phyloP scores from a whole-genome alignment of 73 alveolate genomes.

The Blepharisma stoltei region DNA sequence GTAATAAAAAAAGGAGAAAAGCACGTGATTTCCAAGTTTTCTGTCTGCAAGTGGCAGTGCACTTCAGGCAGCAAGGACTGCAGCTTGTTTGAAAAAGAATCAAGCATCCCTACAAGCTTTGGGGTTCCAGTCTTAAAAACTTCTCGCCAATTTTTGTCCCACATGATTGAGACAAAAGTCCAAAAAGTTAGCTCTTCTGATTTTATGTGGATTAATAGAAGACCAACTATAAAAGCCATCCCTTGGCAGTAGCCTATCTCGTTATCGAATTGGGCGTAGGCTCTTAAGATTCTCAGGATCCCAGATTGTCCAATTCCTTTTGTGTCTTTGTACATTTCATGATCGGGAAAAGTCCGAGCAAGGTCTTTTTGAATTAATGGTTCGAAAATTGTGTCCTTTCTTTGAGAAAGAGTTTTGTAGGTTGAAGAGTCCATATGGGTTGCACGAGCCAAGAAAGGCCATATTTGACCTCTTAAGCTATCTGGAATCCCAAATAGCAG shows the following conservation, averaged over 20 bases:
- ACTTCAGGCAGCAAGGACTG: not conserved
- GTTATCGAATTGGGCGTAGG: conserved; percentile 48
- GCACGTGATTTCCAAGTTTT: not conserved
- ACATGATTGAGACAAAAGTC: conserved; percentile 42
- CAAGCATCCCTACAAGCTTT: not conserved
- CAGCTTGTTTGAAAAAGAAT: not conserved
- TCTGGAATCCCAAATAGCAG: conserved; percentile 19
- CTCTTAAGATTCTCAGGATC: conserved; percentile 40
- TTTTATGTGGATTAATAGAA: conserved; percentile 40
- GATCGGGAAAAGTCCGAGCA: conserved; percentile 30
- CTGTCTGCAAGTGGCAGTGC: not conserved
- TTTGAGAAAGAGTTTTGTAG: not conserved
- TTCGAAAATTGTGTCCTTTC: not conserved
- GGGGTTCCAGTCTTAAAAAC: conserved; percentile 25
- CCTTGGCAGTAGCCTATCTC: conserved; percentile 63
- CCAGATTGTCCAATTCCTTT: conserved; percentile 33
- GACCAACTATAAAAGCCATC: conserved; percentile 52
- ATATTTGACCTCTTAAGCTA: conserved; percentile 23
- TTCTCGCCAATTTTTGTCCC: conserved; percentile 22
- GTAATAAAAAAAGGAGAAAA: conserved; percentile 14
- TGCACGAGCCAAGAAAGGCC: conserved; percentile 13
- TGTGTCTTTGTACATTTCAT: not conserved
- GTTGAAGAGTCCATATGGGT: not conserved
- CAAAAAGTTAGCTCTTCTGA: conserved; percentile 49
- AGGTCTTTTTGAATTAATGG: conserved; percentile 18